Evolutionary conservation across 768 basidiomycete genomes (phyloP), one percentile per base, ranked within the genome.

Genomic region (Mycena vulgaris): DNA sequence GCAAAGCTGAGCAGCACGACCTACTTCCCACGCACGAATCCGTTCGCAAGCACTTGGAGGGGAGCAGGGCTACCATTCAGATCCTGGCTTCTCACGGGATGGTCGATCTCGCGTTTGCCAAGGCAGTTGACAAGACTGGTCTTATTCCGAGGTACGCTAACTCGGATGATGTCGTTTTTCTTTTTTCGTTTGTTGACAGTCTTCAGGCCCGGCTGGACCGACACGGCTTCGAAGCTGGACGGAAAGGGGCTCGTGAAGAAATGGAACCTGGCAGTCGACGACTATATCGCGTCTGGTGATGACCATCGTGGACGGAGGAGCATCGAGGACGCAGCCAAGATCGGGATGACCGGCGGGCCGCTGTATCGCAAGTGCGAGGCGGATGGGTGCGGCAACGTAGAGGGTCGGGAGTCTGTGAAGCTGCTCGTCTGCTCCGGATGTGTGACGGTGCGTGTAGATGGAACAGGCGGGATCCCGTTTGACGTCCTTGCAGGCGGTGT

Each of bases 331-430:
- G 39, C 57, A 6, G 57, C 57, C 2, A 59, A 45, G 40, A 42
- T 59, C 39, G 57, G 40, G 5, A 27, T 27, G 2, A 16, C 56
- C 9, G 56, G 56, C 3, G 56, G 56, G 25, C 56, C 56, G 0
- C 42, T 57, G 56, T 40, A 27, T 25, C 37, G 56, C 9, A 60
- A 14, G 33, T 60, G 59, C 13, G 59, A 60, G 45, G 59, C 59
- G 7, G n/a, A 31, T 48, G 59, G 30, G 31, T 60, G 59, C 10
- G 11, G 21, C 19, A 60, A 60, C 21, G 10, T 48, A 5, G 59
- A 60, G 31, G 45, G 45, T 23, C 47, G 45, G 45, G 31, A 48
- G 13, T 47, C 45, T 13, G 59, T 59, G 6, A 30, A 31, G 27
- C 31, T 48, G 2, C 45, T 60, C 21, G 19, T 48, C 23, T 60